A percentile compares a stretch with the other conserved stretches of the same genome.
These are phyloP conservation scores for Ogataea glucozyma DNA, from an alignment of 805 yeast genomes.

Conservation along the genomic window DNA sequence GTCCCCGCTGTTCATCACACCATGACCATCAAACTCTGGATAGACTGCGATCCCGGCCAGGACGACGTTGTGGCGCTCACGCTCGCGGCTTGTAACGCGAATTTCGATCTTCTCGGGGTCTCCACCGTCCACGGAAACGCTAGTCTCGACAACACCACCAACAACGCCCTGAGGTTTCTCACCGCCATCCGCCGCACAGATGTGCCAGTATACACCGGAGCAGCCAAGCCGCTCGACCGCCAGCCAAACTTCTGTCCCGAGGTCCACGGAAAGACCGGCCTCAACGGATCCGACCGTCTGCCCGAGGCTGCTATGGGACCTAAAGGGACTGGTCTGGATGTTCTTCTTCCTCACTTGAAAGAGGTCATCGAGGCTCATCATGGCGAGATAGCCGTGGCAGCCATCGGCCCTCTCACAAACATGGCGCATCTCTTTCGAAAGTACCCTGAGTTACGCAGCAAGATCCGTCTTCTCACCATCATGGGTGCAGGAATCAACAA, in stretches of 20 bases:
- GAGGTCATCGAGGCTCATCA: slow-evolving; percentile 33
- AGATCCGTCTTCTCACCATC: slow-evolving; percentile 56
- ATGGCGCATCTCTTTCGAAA: slow-evolving; percentile 54
- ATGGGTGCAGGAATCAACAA: slow-evolving; percentile 71
- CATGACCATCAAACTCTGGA: slow-evolving; percentile 65
- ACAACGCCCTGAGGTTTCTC: slow-evolving; percentile 65
- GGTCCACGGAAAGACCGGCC: slow-evolving; percentile 73
- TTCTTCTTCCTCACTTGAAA: slow-evolving; percentile 29
- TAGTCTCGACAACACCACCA: slow-evolving; percentile 61
- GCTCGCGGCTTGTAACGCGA: slow-evolving; percentile 59
- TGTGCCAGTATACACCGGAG: slow-evolving; percentile 70
- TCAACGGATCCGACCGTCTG: slow-evolving; percentile 71
- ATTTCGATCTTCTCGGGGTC: slow-evolving; percentile 62
- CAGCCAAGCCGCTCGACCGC: slow-evolving; percentile 54
- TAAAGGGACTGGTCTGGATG: slow-evolving; percentile 11
- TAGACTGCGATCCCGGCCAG: slow-evolving; percentile 92
- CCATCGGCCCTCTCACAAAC: slow-evolving; percentile 80
- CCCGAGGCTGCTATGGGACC: slow-evolving; percentile 44
- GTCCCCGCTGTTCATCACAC: neutral
- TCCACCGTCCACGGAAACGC: slow-evolving; percentile 78
- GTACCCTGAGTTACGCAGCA: slow-evolving; percentile 53
- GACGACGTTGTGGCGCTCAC: slow-evolving; percentile 82
- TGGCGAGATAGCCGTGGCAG: slow-evolving; percentile 59
- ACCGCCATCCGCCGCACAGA: slow-evolving; percentile 56
- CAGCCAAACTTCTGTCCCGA: slow-evolving; percentile 55